phyloP scores from a whole-genome alignment of 139 green algal genomes.

The Mychonastes homosphaera region DNA sequence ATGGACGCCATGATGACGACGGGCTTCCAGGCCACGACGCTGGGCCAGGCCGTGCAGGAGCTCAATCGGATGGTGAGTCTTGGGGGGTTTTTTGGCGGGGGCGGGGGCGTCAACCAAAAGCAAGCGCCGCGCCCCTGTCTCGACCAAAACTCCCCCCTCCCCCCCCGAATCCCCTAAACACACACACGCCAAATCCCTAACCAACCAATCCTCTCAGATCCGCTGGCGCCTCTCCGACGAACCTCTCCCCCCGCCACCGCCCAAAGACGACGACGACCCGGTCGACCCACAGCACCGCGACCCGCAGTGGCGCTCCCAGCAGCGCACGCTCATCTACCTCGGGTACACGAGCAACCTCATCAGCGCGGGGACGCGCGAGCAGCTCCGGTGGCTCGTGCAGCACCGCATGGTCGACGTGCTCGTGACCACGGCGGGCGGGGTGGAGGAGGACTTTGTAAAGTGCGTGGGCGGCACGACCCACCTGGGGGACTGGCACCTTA shows the following conservation, averaged over 20 bases:
- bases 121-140: no score
- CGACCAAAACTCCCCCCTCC: neutral
- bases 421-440: conserved; percentile 89
- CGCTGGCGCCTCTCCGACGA: conserved; percentile 80
- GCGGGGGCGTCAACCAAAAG: neutral
- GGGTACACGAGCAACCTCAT: conserved; percentile 93
- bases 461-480: conserved; percentile 85
- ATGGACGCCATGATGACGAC: conserved; percentile 69
- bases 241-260: conserved; percentile 25
- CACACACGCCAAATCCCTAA: neutral
- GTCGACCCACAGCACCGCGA: conserved; percentile 26
- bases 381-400: conserved; percentile 71
- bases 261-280: neutral
- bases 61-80: conserved; percentile 87
- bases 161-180: neutral
- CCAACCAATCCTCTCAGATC: conserved; percentile 57
- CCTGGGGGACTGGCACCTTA: conserved; percentile 82
- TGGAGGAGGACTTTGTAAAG: conserved; percentile 99
- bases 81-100: neutral
- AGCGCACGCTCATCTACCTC: conserved; percentile 80
- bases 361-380: conserved; percentile 77
- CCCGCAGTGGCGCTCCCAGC: conserved; percentile 26
- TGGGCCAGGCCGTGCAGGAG: conserved; percentile 81
- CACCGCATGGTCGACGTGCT: conserved; percentile 89
- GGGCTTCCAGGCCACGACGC: conserved; percentile 77